Base-by-base conservation (phyloP, 2,329 filamentous ascomycete genomes). In the Alternaria sp. region DNA sequence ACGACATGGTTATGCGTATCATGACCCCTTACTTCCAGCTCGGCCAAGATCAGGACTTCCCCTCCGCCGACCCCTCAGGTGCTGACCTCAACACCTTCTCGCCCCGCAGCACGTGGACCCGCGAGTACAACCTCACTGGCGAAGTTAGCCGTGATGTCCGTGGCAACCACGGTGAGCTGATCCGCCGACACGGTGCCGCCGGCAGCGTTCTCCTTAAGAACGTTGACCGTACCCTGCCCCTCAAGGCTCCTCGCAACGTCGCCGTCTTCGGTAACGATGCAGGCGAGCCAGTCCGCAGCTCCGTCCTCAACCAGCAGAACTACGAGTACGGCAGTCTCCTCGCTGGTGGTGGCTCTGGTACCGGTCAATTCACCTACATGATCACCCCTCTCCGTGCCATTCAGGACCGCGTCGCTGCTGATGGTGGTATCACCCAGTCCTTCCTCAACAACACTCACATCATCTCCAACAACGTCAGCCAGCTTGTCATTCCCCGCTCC, bases 241-340 rank as follows among this genome's bases (percentile, higher is more conserved):
- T 91, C 7, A 82, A 82, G 54, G 82, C 80, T 54, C 83, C 84
- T 7, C 78, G 75, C 47, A 81, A 79, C 32, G 80, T 86, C 47
- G 80, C 78, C 2, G 74, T 86, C 2, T 84, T 85, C 57, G 84
- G 84, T 1, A 82, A 83, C 54, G 81, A 82, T 63, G 82, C 82
- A 32, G 77, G 75, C 12, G 78, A 81, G 51, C 63, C 75, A 69
- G 83, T 87, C 64, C 80, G 81, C 24, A 88, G 61, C 61, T 63
- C 62, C 39, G 73, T 79, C 16, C 58, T 74, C 14, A 81, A 81
- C 52, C 75, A 79, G 55, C 64, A 60, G 18, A 67, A 68, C 60
- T 75, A 68, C 46, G 73, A 74, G 42, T 71, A 67, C 42, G 81
- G 81, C 12, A 86, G 87, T 0, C 68, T 82, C 1, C 65, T 75